These are phyloP conservation scores for Calonectria pseudoreteaudii DNA, from an alignment of 2,329 filamentous ascomycete genomes.

Conservation along the genomic window DNA sequence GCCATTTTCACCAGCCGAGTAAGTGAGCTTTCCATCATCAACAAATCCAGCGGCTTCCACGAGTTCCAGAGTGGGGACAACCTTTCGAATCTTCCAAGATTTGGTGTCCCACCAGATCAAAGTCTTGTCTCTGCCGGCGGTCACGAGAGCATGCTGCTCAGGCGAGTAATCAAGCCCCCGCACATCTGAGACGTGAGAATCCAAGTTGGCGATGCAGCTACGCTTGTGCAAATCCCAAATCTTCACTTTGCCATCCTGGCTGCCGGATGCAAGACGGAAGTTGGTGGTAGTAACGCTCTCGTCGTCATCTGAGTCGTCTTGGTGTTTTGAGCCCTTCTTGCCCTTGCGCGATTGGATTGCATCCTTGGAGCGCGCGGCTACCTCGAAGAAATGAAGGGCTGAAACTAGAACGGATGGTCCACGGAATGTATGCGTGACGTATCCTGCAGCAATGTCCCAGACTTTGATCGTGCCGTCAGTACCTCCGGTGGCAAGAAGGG, in stretches of 20 bases:
- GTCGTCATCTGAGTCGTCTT: constrained; percentile 52
- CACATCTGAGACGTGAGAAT: constrained; percentile 97
- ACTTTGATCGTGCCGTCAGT: constrained; percentile 96
- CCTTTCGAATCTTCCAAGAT: constrained; percentile 85
- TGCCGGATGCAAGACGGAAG: constrained; percentile 89
- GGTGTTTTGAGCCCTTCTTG: constrained; percentile 47
- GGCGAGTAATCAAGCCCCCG: constrained; percentile 85
- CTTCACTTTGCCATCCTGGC: constrained; percentile 91
- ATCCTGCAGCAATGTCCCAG: constrained; percentile 93
- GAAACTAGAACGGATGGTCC: constrained; percentile 93
- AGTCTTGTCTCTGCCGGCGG: constrained; percentile 92
- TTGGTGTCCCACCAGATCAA: constrained; percentile 90
- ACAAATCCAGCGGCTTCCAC: constrained; percentile 88
- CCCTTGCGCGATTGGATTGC: constrained; percentile 41
- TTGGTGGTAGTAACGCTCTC: constrained; percentile 61
- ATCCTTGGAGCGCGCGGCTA: constrained; percentile 60
- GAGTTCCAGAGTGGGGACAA: constrained; percentile 86
- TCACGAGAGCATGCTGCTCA: constrained; percentile 80
- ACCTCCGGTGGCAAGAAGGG: constrained; percentile 89
- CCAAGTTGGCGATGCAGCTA: constrained; percentile 79
- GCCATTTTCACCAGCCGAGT: constrained; percentile 87
- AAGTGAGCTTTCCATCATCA: constrained; percentile 76
- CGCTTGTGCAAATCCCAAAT: constrained; percentile 93
- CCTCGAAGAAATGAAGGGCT: constrained; percentile 90
- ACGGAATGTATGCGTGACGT: constrained; percentile 93